Conservation (phyloP, 1,284 basidiomycete species). For the Takashimella tepidaria region DNA sequence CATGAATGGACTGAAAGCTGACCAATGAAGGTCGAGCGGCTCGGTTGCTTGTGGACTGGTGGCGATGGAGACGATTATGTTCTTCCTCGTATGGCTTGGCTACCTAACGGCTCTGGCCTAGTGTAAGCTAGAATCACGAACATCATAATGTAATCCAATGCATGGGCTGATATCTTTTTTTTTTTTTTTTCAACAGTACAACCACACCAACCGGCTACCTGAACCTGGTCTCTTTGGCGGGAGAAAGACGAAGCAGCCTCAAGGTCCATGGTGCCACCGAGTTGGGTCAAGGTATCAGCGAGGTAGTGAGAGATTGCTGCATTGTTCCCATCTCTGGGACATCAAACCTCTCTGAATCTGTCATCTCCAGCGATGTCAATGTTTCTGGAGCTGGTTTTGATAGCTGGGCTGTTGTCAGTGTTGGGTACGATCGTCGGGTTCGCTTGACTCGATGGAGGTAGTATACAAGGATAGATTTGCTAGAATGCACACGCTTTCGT, state of each 20-base stretch:
- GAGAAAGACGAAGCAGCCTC: constrained; percentile 32
- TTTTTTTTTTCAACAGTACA: constrained; percentile 16
- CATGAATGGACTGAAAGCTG: neutral
- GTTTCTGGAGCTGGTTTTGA: neutral
- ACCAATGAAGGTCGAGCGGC: constrained; percentile 19
- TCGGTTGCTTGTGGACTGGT: constrained; percentile 43
- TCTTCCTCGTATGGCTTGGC: constrained; percentile 46
- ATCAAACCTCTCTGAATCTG: too few species aligned
- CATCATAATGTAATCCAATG: neutral
- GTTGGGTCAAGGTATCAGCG: constrained; percentile 28
- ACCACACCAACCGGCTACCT: constrained; percentile 41
- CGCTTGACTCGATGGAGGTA: constrained; percentile 21
- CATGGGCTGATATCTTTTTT: constrained; percentile 1
- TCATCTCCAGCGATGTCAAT: too few species aligned
- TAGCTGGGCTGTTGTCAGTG: constrained; percentile 40
- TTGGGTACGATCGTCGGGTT: constrained; percentile 43
- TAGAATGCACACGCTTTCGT: neutral
- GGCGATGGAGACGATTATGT: constrained; percentile 43
- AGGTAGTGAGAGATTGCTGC: constrained; percentile 39
- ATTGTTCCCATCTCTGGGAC: constrained; percentile 7
- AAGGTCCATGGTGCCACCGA: constrained; percentile 34
- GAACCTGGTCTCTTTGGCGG: constrained; percentile 33
- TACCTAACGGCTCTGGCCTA: constrained; percentile 42
- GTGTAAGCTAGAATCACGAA: constrained; percentile 25
- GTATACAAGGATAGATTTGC: neutral